These are phyloP conservation scores for Skeletonema costatum DNA, from an alignment of 108 stramenopile species.

Conservation along the genomic window DNA sequence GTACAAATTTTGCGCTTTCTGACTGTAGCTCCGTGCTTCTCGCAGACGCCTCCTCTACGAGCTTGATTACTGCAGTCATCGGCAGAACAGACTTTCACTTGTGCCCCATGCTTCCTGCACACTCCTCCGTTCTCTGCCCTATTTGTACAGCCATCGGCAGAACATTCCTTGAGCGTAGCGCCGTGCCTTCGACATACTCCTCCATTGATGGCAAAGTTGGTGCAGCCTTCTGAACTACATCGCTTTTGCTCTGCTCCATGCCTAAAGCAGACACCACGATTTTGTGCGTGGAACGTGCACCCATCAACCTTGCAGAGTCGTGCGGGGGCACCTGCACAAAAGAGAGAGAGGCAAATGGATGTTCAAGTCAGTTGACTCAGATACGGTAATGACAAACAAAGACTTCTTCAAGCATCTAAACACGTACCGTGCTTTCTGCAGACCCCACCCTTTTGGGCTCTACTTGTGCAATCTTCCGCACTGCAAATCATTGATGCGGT, in stretches of 20 bases:
- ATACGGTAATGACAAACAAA: neutral
- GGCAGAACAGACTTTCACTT: neutral
- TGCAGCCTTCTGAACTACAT: neutral
- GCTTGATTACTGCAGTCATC: constrained; percentile 3
- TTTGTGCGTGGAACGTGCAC: neutral
- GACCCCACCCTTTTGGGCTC: constrained; percentile 5
- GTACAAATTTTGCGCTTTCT: constrained; percentile 7
- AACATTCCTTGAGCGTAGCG: constrained; percentile 1
- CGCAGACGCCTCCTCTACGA: constrained; percentile 4
- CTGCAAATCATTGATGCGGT: constrained; percentile 5
- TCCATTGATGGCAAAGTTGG: neutral
- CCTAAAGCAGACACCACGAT: neutral
- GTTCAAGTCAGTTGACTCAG: neutral
- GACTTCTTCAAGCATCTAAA: neutral
- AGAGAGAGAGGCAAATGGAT: neutral
- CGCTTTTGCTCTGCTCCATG: constrained; percentile 7
- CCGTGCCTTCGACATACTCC: constrained; percentile 7
- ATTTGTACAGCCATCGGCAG: neutral
- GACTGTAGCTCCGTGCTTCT: constrained; percentile 3
- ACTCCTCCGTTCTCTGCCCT: constrained; percentile 8
- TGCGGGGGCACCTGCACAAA: neutral
- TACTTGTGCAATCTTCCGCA: neutral
- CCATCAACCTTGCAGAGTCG: constrained; percentile 4
- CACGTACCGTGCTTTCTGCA: constrained; percentile 19
- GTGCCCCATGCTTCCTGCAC: constrained; percentile 3